A percentile compares a stretch with the other conserved stretches of the same genome.
Conservation (phyloP, 176 grass and related monocot genomes). For the Oryza coarctata region DNA sequence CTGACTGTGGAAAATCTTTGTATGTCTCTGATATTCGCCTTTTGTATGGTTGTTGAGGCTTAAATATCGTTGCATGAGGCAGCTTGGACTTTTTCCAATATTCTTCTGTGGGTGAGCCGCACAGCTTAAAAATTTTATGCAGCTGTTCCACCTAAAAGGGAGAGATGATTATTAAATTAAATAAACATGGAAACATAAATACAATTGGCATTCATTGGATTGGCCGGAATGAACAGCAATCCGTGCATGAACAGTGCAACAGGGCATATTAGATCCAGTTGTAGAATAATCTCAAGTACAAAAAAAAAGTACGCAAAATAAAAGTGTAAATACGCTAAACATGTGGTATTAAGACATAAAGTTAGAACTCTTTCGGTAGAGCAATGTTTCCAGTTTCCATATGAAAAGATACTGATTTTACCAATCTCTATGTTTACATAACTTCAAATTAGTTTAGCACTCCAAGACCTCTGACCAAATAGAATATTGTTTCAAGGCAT, state of each 20-base stretch:
- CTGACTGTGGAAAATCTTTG: constrained; percentile 76
- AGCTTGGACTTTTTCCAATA: constrained; percentile 86
- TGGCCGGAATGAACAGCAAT: constrained; percentile 19
- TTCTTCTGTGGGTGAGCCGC: constrained; percentile 80
- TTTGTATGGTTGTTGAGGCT: constrained; percentile 84
- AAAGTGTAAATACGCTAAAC: constrained; percentile 4
- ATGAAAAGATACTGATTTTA: constrained; percentile 1
- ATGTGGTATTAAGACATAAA: not conserved
- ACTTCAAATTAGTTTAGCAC: not conserved
- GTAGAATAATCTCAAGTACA: not conserved
- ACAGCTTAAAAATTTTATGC: constrained; percentile 90
- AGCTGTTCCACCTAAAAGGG: constrained; percentile 76
- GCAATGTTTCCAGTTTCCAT: constrained; percentile 5
- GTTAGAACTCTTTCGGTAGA: not conserved
- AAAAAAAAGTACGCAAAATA: constrained; percentile 27
- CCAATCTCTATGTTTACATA: not conserved
- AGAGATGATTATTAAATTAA: constrained; percentile 36
- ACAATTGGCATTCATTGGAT: constrained; percentile 19
- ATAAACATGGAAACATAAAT: constrained; percentile 21
- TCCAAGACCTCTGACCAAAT: not conserved
- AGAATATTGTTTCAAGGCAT: not conserved
- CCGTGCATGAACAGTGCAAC: constrained; percentile 20
- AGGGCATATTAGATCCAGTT: constrained; percentile 13
- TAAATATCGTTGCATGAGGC: constrained; percentile 84
- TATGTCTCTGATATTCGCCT: constrained; percentile 66